Evolutionary conservation across 139 green algal genomes (phyloP).

Genomic region (Picochlorum costavermella): DNA sequence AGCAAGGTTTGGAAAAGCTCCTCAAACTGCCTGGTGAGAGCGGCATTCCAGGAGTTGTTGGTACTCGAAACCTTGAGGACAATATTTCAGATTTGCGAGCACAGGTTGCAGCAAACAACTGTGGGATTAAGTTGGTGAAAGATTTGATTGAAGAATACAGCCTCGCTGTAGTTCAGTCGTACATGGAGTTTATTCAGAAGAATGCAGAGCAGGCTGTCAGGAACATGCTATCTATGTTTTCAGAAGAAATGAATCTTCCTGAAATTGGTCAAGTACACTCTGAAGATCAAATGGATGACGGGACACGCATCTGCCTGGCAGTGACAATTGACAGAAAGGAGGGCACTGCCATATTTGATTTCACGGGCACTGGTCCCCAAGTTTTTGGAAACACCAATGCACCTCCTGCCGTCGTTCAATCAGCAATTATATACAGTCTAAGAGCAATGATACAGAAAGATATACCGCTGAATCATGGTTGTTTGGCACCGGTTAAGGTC

Average conservation of each 20-base stretch:
- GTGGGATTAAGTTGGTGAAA: slow-evolving; percentile 77
- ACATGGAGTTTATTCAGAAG: slow-evolving; percentile 87
- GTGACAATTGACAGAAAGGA: slow-evolving; percentile 79
- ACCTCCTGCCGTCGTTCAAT: slow-evolving; percentile 79
- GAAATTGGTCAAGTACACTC: slow-evolving; percentile 66
- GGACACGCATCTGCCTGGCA: slow-evolving; percentile 64
- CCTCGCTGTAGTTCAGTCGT: slow-evolving; percentile 68
- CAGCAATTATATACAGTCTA: slow-evolving; percentile 91
- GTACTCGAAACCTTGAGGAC: slow-evolving; percentile 78
- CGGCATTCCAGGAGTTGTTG: slow-evolving; percentile 47
- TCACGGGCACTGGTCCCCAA: slow-evolving; percentile 68
- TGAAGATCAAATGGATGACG: slow-evolving; percentile 91
- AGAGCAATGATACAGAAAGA: slow-evolving; percentile 81
- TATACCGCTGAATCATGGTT: slow-evolving; percentile 91
- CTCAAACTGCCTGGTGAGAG: slow-evolving; percentile 60
- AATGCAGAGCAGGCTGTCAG: slow-evolving; percentile 78
- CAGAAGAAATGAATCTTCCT: slow-evolving; percentile 47
- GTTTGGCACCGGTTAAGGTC: slow-evolving; percentile 65
- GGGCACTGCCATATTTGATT: slow-evolving; percentile 78
- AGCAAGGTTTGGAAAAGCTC: slow-evolving; percentile 76
- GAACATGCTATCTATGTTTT: slow-evolving; percentile 74
- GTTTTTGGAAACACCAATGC: slow-evolving; percentile 94
- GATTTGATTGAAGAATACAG: slow-evolving; percentile 77
- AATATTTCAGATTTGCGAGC: slow-evolving; percentile 91
- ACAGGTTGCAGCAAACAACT: slow-evolving; percentile 92